These are phyloP conservation scores for Oryza meridionalis DNA, from an alignment of 176 grass and related monocot species.

Conservation along the genomic window DNA sequence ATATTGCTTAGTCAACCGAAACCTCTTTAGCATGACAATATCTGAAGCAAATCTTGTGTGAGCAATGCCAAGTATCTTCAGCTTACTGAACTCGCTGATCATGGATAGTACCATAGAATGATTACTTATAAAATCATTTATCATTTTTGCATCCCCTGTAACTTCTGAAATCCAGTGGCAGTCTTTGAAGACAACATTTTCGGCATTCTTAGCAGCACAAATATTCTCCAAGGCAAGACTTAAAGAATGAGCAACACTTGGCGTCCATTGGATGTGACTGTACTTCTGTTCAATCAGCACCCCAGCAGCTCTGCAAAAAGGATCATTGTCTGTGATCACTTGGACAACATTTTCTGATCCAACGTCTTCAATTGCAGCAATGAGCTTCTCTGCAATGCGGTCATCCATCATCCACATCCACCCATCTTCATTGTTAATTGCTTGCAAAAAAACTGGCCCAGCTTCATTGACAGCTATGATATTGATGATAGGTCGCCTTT, in stretches of 20 bases:
- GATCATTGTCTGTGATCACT: constrained; percentile 21
- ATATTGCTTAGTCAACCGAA: constrained; percentile 16
- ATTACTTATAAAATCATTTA: constrained; percentile 18
- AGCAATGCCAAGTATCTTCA: constrained; percentile 10
- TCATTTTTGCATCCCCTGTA: neutral
- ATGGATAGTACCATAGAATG: neutral
- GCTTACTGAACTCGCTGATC: neutral
- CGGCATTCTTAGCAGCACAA: neutral
- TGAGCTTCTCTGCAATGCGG: neutral
- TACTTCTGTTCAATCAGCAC: constrained; percentile 13
- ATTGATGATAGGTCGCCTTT: constrained; percentile 12
- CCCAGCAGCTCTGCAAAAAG: constrained; percentile 11
- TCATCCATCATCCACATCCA: neutral
- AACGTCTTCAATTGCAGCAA: no score
- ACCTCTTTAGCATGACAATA: constrained; percentile 29
- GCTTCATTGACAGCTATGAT: neutral
- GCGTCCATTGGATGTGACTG: neutral
- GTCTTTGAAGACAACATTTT: neutral
- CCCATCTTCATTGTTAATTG: neutral
- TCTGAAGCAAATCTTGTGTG: neutral
- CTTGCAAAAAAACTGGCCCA: neutral
- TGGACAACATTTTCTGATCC: no score
- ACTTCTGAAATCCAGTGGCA: constrained; percentile 8
- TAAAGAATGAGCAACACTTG: constrained; percentile 19
- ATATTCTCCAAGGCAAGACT: constrained; percentile 18